Percentiles rank a stretch among this genome's conserved stretches.
phyloP scores from a whole-genome alignment of 2,329 filamentous ascomycete genomes.

The Botryotinia convoluta region DNA sequence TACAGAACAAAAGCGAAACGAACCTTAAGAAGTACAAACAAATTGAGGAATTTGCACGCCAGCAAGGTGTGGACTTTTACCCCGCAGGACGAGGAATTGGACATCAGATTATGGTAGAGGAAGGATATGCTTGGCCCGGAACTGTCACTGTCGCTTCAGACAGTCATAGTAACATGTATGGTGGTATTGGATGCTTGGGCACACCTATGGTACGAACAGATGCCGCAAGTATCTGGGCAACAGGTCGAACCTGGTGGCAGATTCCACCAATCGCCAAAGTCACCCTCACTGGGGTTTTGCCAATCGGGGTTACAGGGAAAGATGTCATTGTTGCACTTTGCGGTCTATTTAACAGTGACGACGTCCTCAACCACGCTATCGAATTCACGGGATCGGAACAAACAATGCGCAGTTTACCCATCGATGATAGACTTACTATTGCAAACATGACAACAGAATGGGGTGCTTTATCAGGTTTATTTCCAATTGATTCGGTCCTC shows the following conservation, averaged over 20 bases:
- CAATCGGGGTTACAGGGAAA: conserved; percentile 81
- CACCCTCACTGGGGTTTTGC: conserved; percentile 71
- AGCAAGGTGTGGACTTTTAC: conserved; percentile 76
- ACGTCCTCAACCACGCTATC: conserved; percentile 87
- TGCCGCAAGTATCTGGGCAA: conserved; percentile 82
- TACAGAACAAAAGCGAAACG: conserved; percentile 74
- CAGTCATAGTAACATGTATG: conserved; percentile 79
- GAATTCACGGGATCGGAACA: conserved; percentile 82
- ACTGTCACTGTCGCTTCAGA: conserved; percentile 79
- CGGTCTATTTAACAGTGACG: conserved; percentile 79
- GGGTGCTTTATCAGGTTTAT: conserved; percentile 70
- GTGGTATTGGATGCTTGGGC: conserved; percentile 72
- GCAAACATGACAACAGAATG: conserved; percentile 82
- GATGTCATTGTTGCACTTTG: conserved; percentile 91
- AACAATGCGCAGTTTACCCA: conserved; percentile 67
- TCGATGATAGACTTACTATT: conserved; percentile 74
- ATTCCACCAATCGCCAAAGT: conserved; percentile 81
- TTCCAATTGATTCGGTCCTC: conserved; percentile 75
- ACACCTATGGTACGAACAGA: conserved; percentile 85
- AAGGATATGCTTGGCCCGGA: conserved; percentile 80
- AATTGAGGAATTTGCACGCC: conserved; percentile 78
- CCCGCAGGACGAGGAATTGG: conserved; percentile 78
- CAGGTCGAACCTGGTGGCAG: conserved; percentile 82
- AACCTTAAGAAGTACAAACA: conserved; percentile 81
- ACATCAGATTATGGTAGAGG: conserved; percentile 90